Base-by-base conservation (phyloP, 495 filamentous ascomycete genomes). In the Haplographium delicatum region DNA sequence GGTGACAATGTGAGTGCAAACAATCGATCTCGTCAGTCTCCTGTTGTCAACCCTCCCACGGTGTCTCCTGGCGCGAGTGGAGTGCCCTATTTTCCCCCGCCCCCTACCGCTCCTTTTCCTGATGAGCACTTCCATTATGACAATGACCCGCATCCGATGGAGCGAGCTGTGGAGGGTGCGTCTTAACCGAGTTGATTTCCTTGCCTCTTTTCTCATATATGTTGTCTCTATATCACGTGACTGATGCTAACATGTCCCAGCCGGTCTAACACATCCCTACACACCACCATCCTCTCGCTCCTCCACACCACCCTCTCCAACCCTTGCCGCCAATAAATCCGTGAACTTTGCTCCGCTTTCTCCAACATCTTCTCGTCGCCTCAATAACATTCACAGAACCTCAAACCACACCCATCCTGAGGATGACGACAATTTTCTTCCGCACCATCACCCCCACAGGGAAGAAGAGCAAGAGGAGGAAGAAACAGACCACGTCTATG, bases 1-100 rank as follows among this genome's bases (percentile, higher is more conserved):
- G 62, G 56, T 50, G 53, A 62, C n/a, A 61, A 64, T 62, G 62
- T 64, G 62, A 64, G 62, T 64, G 23, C 50, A 54, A 45, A n/a
- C n/a, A n/a, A 41, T 24, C 37, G 27, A 50, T 38, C 44, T 50
- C 56, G 45, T 58, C 25, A 35, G 13, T 24, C 24, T 47, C 35
- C 43, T 43, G n/a, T n/a, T n/a, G n/a, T n/a, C n/a, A n/a, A n/a
- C n/a, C 30, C 26, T 22, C 38, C 24, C 38, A 16, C 48, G 37
- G 47, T 44, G 8, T 33, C 40, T 24, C 4, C 48, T 41, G 24
- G 46, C 2, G 19, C 27, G 3, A 44, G 44, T 25, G 28, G 30
- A 26, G 43, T 45, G 10, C 58, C 58, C 20, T 54, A 55, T 50
- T 61, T 57, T 35, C 51, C 50, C 52, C 58, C 58, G 27, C 58